These are phyloP conservation scores for Ostreobium quekettii DNA, from an alignment of 139 green algal genomes.

Conservation along the genomic window DNA sequence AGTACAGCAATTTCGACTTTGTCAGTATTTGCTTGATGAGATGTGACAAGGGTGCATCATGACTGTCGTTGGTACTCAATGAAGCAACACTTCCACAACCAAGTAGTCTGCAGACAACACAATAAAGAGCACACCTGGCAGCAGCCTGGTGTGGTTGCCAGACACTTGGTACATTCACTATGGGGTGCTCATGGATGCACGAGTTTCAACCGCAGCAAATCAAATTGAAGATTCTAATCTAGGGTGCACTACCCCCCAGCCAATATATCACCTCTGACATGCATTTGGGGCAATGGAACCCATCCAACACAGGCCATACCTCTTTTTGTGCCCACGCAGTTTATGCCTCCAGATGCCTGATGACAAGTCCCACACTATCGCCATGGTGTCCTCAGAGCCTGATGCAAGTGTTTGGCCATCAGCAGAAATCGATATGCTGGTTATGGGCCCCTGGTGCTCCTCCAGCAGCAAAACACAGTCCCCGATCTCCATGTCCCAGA, in stretches of 20 bases:
- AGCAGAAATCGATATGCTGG: slow-evolving; percentile 44
- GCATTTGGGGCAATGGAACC: not conserved
- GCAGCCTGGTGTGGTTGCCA: no score
- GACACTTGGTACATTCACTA: no score
- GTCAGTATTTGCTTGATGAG: no score
- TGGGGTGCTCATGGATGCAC: no score
- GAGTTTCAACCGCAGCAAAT: no score
- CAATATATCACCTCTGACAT: not conserved
- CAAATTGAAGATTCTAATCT: no score
- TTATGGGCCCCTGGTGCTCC: slow-evolving; percentile 32
- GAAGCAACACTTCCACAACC: no score
- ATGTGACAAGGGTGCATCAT: no score
- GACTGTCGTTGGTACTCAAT: no score
- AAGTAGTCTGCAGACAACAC: no score
- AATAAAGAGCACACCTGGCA: no score
- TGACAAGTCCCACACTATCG: slow-evolving; percentile 51
- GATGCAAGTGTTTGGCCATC: slow-evolving; percentile 39
- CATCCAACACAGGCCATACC: not conserved
- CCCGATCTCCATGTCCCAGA: slow-evolving; percentile 86
- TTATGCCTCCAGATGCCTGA: slow-evolving; percentile 26
- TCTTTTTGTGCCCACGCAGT: slow-evolving; percentile 37
- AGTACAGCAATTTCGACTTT: no score
- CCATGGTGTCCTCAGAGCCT: slow-evolving; percentile 37
- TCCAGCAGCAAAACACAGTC: slow-evolving; percentile 68
- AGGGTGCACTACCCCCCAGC: not conserved